Base-by-base conservation (phyloP, 2,329 filamentous ascomycete species). In the Camptophora hylomeconis region DNA sequence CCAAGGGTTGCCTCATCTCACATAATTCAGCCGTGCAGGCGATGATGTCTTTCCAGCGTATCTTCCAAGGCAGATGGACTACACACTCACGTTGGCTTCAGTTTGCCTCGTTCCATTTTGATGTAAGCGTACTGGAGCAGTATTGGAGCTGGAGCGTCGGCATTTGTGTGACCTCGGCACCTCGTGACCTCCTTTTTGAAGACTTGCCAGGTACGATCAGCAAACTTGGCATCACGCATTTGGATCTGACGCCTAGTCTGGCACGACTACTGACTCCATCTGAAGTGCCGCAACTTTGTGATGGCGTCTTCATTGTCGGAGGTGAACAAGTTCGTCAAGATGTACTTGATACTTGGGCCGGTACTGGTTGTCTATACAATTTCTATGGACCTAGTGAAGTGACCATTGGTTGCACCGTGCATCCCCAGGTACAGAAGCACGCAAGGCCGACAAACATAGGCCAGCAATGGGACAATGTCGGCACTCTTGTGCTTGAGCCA, bases 121-220 rank as follows among this genome's bases (percentile, higher is more conserved):
- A 94, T 45, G 86, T 94, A 3, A 89, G 81, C 2, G 80, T 94
- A 0, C 64, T 94, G 1, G 86, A 94, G 48, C 86, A 93, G 46
- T 94, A 87, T 50, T 94, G 83, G 83, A 89, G 77, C 33, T 94
- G 86, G 86, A 83, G 78, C 16, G 80, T 89, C 1, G 84, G 84
- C 2, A 84, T 94, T 15, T 76, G 79, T 3, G 68, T 94, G 1
- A 78, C 87, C 2, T 75, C 80, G 2, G 84, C 81, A 5, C 80
- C 82, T 1, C 70, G 81, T 40, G 84, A 94, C 48, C 49, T 93
- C 2, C 76, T 94, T 1, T 75, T 94, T 18, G 81, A 89, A 43
- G 82, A 94, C 44, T 61, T 94, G 10, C 65, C 78, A 1, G 69
- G 67, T 2, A 73, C 76, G 0, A 87, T 94, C 33, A 69, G 69